Evolutionary conservation across 2,329 filamentous ascomycete species (phyloP).

Genomic region (Sporothrix pallida): DNA sequence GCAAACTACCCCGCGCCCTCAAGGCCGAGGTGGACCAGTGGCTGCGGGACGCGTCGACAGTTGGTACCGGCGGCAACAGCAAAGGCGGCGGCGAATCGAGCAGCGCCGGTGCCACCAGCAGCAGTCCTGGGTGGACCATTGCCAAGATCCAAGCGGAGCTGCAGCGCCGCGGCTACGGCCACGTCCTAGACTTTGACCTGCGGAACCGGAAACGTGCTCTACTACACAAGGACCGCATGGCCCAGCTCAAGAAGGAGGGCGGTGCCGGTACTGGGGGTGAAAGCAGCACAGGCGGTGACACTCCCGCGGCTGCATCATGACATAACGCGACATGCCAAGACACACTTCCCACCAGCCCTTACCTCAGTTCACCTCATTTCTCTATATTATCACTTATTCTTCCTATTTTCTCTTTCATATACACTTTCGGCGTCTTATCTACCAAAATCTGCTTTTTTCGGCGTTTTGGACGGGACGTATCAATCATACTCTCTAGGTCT

Average conservation of each 20-base stretch:
- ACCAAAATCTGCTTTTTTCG: not conserved
- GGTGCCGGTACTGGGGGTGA: not conserved
- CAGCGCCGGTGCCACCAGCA: not conserved
- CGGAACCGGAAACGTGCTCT: slow-evolving; percentile 47
- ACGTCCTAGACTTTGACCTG: slow-evolving; percentile 48
- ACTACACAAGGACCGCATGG: slow-evolving; percentile 40
- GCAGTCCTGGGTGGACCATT: slow-evolving; percentile 39
- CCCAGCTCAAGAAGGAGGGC: slow-evolving; percentile 26
- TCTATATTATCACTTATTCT: not conserved
- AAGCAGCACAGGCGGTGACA: not conserved
- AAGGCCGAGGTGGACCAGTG: slow-evolving; percentile 46
- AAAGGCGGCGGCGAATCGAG: not conserved
- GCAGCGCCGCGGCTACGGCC: slow-evolving; percentile 44
- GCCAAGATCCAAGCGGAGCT: slow-evolving; percentile 48
- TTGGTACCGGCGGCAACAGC: slow-evolving; percentile 35
- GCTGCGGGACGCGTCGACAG: slow-evolving; percentile 40
- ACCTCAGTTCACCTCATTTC: not conserved
- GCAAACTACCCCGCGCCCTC: slow-evolving; percentile 45
- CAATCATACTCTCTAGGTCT: slow-evolving; percentile 18
- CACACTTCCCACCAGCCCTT: not conserved
- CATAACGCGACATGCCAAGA: not conserved
- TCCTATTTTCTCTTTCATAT: not conserved
- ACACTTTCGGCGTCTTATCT: not conserved
- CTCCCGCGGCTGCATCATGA: not conserved
- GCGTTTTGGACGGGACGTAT: slow-evolving; percentile 17